Evolutionary conservation across 352 stramenopile species (phyloP), one percentile per base, ranked within the genome.

Genomic region (Pythium inflatum): DNA sequence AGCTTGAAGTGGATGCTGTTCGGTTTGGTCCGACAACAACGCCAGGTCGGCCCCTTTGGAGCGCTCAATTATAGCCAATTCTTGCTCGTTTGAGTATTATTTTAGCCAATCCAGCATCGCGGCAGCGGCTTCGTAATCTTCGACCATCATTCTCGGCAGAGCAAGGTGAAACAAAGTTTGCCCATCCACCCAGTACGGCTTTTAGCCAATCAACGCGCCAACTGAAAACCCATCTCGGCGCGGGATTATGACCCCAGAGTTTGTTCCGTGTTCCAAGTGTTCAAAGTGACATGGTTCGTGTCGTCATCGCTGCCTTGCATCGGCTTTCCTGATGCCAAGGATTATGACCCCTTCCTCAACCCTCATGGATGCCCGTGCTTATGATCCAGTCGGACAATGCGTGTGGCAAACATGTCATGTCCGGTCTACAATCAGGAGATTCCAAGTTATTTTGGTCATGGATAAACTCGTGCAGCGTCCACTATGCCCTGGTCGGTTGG

Each of bases 11-110:
- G 58, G n/a, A n/a, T n/a, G n/a, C n/a, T n/a, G n/a, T n/a, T n/a
- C n/a, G n/a, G n/a, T n/a, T n/a, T 16, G 30, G 58, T 65, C 58
- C 43, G 58, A 65, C 58, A 65, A 65, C 58, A 57, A 57, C 58
- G 43, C 38, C 27, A 65, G 45, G 58, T 65, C 58, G 55, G 57
- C 41, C 41, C 20, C 27, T n/a, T n/a, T n/a, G n/a, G n/a, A n/a
- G n/a, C n/a, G n/a, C n/a, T n/a, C n/a, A n/a, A n/a, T n/a, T n/a
- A n/a, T n/a, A n/a, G n/a, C n/a, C n/a, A n/a, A n/a, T n/a, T n/a
- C n/a, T n/a, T n/a, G n/a, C 43, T 55, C 57, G 57, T 9, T 20
- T 55, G 40, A 65, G 33, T 18, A 33, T 2, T 28, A 41, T 61
- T 61, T 61, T 25, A 27, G 13, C 53, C 53, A 61, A 61, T n/a